phyloP scores from a whole-genome alignment of 2,329 filamentous ascomycete species.

The Fusarium longipes region DNA sequence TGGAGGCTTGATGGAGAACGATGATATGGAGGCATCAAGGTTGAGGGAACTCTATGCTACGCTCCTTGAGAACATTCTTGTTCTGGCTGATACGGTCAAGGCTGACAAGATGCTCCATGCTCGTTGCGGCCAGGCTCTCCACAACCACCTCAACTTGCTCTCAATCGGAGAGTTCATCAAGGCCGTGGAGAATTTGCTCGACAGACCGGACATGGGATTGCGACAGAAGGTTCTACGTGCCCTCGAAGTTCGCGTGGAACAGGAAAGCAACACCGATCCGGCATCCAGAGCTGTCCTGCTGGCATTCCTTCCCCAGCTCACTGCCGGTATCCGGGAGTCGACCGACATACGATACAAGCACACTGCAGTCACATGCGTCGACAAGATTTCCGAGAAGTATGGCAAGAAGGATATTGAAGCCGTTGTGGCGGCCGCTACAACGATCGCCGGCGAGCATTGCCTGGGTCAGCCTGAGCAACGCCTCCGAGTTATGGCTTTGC shows the following conservation, averaged over 20 bases:
- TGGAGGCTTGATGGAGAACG: constrained; percentile 65
- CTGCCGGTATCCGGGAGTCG: constrained; percentile 78
- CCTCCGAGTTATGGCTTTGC: constrained; percentile 83
- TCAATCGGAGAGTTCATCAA: constrained; percentile 91
- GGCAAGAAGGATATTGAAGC: constrained; percentile 88
- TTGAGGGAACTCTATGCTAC: constrained; percentile 75
- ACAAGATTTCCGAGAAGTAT: constrained; percentile 93
- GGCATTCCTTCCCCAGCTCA: constrained; percentile 82
- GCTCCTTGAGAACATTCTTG: constrained; percentile 73
- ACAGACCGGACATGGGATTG: constrained; percentile 78
- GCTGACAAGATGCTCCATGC: constrained; percentile 64
- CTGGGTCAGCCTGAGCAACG: constrained; percentile 78
- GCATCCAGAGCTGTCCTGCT: constrained; percentile 77
- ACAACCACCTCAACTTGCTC: constrained; percentile 83
- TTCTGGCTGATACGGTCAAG: constrained; percentile 74
- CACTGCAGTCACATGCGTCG: constrained; percentile 87
- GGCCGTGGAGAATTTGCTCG: constrained; percentile 83
- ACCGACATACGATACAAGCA: constrained; percentile 81
- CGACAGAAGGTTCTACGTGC: constrained; percentile 84
- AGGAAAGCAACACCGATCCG: constrained; percentile 75
- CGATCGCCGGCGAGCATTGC: constrained; percentile 80
- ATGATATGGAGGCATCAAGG: constrained; percentile 74
- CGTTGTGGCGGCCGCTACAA: constrained; percentile 78
- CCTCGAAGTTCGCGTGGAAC: constrained; percentile 81
- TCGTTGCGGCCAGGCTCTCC: constrained; percentile 76